Percentiles rank a stretch among this genome's conserved stretches.
These are phyloP conservation scores for Fomitopsis palustris DNA, from an alignment of 1,284 basidiomycete genomes.

Conservation along the genomic window DNA sequence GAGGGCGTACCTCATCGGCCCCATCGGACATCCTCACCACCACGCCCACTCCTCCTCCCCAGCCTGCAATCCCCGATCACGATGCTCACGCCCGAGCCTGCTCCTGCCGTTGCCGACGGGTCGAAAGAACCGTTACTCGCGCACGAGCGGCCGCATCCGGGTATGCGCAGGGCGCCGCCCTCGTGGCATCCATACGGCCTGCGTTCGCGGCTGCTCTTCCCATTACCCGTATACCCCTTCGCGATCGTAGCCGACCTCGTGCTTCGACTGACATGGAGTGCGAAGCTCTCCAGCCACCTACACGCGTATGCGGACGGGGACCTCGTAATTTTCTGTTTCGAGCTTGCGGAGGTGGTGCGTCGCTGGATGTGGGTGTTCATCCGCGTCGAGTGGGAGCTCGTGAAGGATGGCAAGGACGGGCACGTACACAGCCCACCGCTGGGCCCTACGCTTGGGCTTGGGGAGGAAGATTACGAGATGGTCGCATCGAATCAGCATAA, in stretches of 20 bases:
- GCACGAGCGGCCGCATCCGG: conserved; percentile 6
- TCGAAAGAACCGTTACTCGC: conserved; percentile 27
- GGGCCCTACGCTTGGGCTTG: conserved; percentile 11
- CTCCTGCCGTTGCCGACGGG: conserved; percentile 5
- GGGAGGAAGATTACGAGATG: conserved; percentile 27
- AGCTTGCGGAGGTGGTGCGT: conserved; percentile 85
- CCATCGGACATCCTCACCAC: conserved; percentile 26
- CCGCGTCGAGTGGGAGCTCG: conserved; percentile 92
- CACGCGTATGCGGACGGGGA: conserved; percentile 83
- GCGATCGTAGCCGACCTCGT: conserved; percentile 84
- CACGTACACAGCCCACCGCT: conserved; percentile 11
- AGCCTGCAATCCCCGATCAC: conserved; percentile 37
- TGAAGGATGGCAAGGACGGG: conserved; percentile 40
- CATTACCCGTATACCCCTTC: conserved; percentile 84
- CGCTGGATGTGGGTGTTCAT: conserved; percentile 98
- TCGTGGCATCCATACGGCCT: conserved; percentile 62
- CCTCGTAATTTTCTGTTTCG: conserved; percentile 84
- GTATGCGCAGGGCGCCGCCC: conserved; percentile 18
- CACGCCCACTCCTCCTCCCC: conserved; percentile 41
- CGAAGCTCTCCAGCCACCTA: conserved; percentile 88
- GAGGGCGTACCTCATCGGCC: conserved; percentile 8
- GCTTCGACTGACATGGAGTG: conserved; percentile 92
- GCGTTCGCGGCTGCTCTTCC: conserved; percentile 69
- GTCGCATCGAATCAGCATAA: conserved; percentile 15
- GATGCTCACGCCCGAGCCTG: conserved; percentile 11